Base-by-base conservation (phyloP, 2,329 filamentous ascomycete genomes). In the Davidsoniella virescens region DNA sequence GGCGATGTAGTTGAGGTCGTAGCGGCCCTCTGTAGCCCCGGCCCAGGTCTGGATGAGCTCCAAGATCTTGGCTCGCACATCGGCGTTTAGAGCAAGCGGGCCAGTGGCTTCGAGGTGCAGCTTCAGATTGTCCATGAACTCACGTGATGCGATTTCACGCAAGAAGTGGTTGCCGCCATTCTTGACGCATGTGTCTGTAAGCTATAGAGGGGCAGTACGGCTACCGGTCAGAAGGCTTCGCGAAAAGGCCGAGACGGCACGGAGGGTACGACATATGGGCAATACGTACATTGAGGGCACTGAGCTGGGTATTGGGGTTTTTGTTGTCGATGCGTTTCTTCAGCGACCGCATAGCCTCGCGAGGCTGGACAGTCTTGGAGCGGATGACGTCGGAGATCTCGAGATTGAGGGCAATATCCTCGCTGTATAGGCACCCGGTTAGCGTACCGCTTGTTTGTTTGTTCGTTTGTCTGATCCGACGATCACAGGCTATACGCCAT, bases 101-200 rank as follows among this genome's bases (percentile, higher is more conserved):
- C 85, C 84, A 47, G 84, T 80, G 16, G 84, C 83, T 62, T 90
- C 88, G 29, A 98, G 73, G 14, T 98, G 73, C 33, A 90, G 95
- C 16, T 86, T 82, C 48, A 98, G 69, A 62, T 95, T 95, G 67
- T 98, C 92, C 84, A 98, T 93, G 61, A 96, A 98, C 68, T 98
- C 92, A 56, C 88, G 80, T 16, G 90, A 95, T 39, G 92, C 90
- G 58, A 98, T 92, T 68, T 98, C 92, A 57, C 81, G 75, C 46
- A 98, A 80, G 65, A 98, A 98, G 66, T 98, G 92, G 38, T 83
- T 77, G 58, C 92, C 92, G 53, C 92, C 92, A 70, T 98, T 98
- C 70, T 98, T 98, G 54, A 96, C 87, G 63, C 92, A 98, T 1
- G 92, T 96, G 68, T 98, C 92, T 56, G 88, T 94, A 60, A 98